Evolutionary conservation across 495 filamentous ascomycete species (phyloP).

Genomic region (Hypoxylon cercidicola): DNA sequence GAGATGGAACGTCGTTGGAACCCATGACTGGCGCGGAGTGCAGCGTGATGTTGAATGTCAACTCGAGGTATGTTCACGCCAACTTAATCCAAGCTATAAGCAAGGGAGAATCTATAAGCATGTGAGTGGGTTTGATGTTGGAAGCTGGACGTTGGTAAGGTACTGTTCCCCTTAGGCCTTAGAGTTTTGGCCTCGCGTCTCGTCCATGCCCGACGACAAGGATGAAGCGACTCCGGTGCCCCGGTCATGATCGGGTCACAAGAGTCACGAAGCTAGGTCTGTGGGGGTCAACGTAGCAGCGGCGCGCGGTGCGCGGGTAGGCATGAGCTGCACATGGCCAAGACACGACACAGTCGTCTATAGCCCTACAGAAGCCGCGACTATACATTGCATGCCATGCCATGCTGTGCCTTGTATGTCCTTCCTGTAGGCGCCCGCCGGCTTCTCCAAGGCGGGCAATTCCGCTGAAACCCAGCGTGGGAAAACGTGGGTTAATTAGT

Average conservation of each 20-base stretch:
- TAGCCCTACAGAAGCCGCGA: constrained; percentile 10
- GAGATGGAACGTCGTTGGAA: constrained; percentile 34
- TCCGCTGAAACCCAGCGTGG: constrained; percentile 11
- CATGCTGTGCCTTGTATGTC: background rate
- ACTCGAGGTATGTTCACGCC: constrained; percentile 2
- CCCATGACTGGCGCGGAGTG: constrained; percentile 35
- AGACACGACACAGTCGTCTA: constrained; percentile 4
- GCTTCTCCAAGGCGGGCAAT: constrained; percentile 18
- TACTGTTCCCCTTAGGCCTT: background rate
- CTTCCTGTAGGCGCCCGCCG: constrained; percentile 3
- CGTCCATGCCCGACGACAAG: background rate
- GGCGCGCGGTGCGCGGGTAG: constrained; percentile 15
- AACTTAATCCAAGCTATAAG: constrained; percentile 5
- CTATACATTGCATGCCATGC: background rate
- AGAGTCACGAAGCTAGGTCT: no score
- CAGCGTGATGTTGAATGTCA: constrained; percentile 15
- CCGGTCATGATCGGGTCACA: no score
- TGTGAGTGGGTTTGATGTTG: background rate
- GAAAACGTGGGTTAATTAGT: constrained; percentile 10
- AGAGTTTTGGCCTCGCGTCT: background rate
- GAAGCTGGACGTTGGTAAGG: constrained; percentile 2
- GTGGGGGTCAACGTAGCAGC: constrained; percentile 34
- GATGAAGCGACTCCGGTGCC: constrained; percentile 4
- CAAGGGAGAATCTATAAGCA: constrained; percentile 4
- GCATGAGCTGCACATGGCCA: constrained; percentile 17